Base-by-base conservation (phyloP, 306 rosid species). In the Malus orientalis region DNA sequence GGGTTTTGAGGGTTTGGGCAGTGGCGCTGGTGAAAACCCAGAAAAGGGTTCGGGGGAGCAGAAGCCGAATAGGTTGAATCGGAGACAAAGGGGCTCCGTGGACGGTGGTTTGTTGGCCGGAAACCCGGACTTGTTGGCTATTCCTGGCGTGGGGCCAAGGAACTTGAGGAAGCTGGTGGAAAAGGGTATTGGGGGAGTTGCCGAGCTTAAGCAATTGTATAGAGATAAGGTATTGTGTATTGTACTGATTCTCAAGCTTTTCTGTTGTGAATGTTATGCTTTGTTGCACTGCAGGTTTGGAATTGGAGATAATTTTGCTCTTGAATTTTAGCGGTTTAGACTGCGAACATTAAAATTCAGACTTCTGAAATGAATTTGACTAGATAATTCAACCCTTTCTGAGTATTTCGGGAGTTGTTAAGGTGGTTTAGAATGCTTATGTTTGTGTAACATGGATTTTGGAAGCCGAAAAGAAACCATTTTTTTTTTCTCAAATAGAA, bases 91-190 rank as follows among this genome's bases (percentile, higher is more conserved):
- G 77, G 54, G 88, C 47, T 62, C 85, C 19, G 67, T 86, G 5
- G 53, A 57, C 61, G 82, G 84, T 42, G 83, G 81, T 25, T 75
- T 76, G 22, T 20, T 80, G 23, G 76, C 82, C 1, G 84, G 87
- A n/a, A 89, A 83, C 79, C 97, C 98, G 55, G 97, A 95, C 76
- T 89, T 95, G 87, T 70, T 95, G 90, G 84, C 97, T 3, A 92
- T 95, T 83, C 97, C 97, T 0, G 98, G 97, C 1, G 97, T 95
- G 38, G 97, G 98, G 62, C 98, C 96, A 22, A 88, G 97, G 70
- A 95, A 95, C 86, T 81, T 92, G 86, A 85, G 83, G 80, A 95
- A 95, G 83, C 91, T 95, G 63, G 87, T 92, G 55, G 86, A 83
- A 78, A 95, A 95, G 70, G 97, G 98, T 38, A 88, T 95, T 59